Evolutionary conservation across 2,329 filamentous ascomycete species (phyloP).

Genomic region (Alternaria panax): DNA sequence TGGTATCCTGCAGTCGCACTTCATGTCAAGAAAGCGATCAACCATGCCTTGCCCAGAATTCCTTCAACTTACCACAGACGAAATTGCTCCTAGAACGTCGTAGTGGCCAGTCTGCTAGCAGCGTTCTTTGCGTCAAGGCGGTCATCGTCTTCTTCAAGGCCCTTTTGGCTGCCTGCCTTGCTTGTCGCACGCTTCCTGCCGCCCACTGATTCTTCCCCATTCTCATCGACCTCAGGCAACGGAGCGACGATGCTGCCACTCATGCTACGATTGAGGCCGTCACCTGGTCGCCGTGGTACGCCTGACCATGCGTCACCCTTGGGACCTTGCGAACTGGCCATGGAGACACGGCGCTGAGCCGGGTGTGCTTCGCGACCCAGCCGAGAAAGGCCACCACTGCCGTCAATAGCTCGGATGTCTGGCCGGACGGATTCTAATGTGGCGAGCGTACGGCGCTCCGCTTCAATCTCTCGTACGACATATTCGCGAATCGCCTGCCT

Average conservation of each 20-base stretch:
- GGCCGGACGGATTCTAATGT: constrained; percentile 92
- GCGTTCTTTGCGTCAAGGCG: constrained; percentile 94
- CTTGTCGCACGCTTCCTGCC: constrained; percentile 58
- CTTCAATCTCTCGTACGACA: constrained; percentile 92
- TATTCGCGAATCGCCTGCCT: constrained; percentile 87
- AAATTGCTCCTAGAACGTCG: constrained; percentile 73
- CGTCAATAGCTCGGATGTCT: constrained; percentile 91
- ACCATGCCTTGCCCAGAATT: background rate
- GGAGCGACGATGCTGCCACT: constrained; percentile 70
- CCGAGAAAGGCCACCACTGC: constrained; percentile 85
- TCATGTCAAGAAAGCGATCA: constrained; percentile 4
- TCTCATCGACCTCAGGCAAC: constrained; percentile 69
- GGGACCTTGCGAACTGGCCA: constrained; percentile 89
- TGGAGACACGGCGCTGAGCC: constrained; percentile 71
- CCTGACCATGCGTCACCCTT: constrained; percentile 99
- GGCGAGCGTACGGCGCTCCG: constrained; percentile 88
- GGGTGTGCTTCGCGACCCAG: constrained; percentile 90
- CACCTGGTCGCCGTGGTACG: constrained; percentile 77
- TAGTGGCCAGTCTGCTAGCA: constrained; percentile 89
- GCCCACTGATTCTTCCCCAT: constrained; percentile 56
- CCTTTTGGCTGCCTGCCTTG: constrained; percentile 62
- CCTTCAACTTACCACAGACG: constrained; percentile 18
- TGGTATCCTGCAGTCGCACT: constrained; percentile 13
- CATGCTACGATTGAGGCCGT: constrained; percentile 78
- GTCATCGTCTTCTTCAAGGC: constrained; percentile 87